These are phyloP conservation scores for Aspergillus transmontanensis DNA, from an alignment of 2,329 filamentous ascomycete species.

Conservation along the genomic window DNA sequence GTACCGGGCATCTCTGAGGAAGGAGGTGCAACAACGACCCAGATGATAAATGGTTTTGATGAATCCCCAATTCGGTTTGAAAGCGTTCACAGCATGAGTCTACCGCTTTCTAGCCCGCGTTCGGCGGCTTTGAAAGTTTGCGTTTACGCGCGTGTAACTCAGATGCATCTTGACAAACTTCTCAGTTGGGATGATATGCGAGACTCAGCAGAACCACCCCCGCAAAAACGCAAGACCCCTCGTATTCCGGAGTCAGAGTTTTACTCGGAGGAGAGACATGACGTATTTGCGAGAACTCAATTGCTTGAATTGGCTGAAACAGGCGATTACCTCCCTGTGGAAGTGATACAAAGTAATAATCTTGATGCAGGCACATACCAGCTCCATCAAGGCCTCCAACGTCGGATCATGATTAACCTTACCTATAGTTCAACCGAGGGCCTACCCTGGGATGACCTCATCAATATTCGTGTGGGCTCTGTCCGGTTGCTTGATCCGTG, in stretches of 20 bases:
- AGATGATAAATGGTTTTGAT: conserved; percentile 92
- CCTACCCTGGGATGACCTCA: conserved; percentile 85
- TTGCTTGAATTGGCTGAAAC: conserved; percentile 89
- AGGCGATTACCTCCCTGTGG: conserved; percentile 87
- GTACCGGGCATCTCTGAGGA: conserved; percentile 87
- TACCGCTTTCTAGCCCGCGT: conserved; percentile 75
- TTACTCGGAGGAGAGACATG: conserved; percentile 89
- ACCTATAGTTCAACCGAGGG: conserved; percentile 87
- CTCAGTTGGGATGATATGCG: conserved; percentile 99
- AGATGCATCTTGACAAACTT: conserved; percentile 95
- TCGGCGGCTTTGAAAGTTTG: conserved; percentile 80
- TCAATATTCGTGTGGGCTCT: conserved; percentile 73
- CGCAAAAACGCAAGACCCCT: conserved; percentile 62
- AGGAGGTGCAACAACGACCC: conserved; percentile 89
- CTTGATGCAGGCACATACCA: conserved; percentile 91
- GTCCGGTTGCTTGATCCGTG: conserved; percentile 81
- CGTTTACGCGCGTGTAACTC: conserved; percentile 86
- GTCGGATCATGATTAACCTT: conserved; percentile 83
- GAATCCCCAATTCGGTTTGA: conserved; percentile 91
- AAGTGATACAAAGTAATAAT: conserved; percentile 83
- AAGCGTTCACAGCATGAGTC: conserved; percentile 97
- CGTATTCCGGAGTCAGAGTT: conserved; percentile 90
- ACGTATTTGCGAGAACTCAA: conserved; percentile 84
- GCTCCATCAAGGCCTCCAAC: conserved; percentile 89
- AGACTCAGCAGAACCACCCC: conserved; percentile 63